phyloP scores from a whole-genome alignment of 2,329 filamentous ascomycete species.

The Trichoderma atrobrunneum region DNA sequence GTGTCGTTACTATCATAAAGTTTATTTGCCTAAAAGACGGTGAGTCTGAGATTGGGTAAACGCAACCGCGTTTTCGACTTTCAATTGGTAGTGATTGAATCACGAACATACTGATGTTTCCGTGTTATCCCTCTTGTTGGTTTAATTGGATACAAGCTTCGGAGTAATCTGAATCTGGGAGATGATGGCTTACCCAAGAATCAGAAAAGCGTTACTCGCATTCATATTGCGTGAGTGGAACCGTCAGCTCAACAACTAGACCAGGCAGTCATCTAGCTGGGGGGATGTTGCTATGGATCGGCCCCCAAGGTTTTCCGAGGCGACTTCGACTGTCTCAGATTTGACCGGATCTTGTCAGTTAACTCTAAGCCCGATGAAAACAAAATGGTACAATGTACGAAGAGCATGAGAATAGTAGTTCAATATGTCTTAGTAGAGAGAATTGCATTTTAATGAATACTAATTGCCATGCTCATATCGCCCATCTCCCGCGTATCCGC shows the following conservation, averaged over 20 bases:
- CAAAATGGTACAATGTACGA: neutral
- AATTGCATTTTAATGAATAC: neutral
- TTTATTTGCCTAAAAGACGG: neutral
- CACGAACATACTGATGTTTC: neutral
- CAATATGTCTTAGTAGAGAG: neutral
- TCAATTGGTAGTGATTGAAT: neutral
- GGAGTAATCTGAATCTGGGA: neutral
- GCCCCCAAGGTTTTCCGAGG: neutral
- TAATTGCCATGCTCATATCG: no score
- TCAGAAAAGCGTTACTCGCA: neutral
- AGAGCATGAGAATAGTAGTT: neutral
- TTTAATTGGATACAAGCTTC: neutral
- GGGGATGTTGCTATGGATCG: neutral
- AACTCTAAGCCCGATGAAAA: neutral
- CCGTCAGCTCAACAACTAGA: neutral
- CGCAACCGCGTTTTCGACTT: neutral
- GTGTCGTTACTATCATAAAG: neutral
- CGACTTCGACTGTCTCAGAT: neutral
- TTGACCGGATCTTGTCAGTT: neutral
- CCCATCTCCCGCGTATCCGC: neutral
- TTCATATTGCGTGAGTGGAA: neutral
- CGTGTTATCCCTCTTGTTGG: neutral
- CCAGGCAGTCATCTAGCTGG: neutral
- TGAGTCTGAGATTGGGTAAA: neutral
- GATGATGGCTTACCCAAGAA: neutral